Evolutionary conservation across 2,329 filamentous ascomycete genomes (phyloP), one percentile per base, ranked within the genome.

Genomic region (Diaporthe batatas): DNA sequence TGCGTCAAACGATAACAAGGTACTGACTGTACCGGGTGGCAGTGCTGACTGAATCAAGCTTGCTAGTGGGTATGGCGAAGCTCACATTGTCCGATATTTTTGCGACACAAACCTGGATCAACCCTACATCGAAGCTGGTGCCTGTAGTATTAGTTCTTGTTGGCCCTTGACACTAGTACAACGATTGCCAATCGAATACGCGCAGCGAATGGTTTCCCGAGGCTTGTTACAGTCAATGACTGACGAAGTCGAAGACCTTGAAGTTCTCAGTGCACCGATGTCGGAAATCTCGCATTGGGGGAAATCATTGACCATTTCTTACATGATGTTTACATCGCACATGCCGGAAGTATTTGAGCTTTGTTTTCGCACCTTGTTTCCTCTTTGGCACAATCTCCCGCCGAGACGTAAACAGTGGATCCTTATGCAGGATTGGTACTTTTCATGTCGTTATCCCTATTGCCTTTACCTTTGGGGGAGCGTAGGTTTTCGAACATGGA

Each of bases 51-150:
- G 36, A 36, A 6, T 8, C 23, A n/a, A 59, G 68, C 1, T 29
- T 2, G 68, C 68, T 18, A 36, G 39, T 34, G 0, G 0, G 1
- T 3, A 0, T 36, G 10, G 4, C 12, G n/a, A n/a, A 1, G 10
- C 7, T 21, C 32, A 16, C 7, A 58, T 70, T 34, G 7, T 36
- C 12, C 7, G 36, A n/a, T n/a, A 34, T 47, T 16, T 70, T 2
- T 32, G 49, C 4, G 16, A 23, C n/a, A 58, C 12, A n/a, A 23
- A 29, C 21, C 14, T 49, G 6, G 21, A 49, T 3, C 2, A n/a
- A 23, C 7, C 3, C 21, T 49, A 8, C 23, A n/a, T 23, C 11
- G 4, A n/a, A 21, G 16, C 6, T n/a, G n/a, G n/a, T n/a, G n/a
- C n/a, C n/a, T n/a, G n/a, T n/a, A n/a, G n/a, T n/a, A n/a, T n/a